These are phyloP conservation scores for Logfia minima DNA, from an alignment of 129 eudicot species.

Conservation along the genomic window DNA sequence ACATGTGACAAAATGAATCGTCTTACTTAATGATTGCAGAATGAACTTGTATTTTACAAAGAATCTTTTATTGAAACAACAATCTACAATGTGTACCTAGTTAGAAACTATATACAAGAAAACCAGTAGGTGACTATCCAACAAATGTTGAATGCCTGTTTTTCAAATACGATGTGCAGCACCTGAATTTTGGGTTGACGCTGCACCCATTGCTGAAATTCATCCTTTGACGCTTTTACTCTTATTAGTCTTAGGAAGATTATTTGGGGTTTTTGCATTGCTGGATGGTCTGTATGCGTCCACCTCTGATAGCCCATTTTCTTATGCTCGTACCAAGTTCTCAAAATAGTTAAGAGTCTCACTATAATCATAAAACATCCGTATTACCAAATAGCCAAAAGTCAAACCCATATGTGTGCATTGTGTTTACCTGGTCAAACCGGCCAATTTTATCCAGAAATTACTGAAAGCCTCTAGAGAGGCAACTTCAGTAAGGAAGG, in stretches of 20 bases:
- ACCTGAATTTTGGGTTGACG: neutral
- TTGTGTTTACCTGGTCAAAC: constrained; percentile 49
- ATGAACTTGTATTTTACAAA: neutral
- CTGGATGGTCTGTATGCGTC: neutral
- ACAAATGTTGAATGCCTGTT: neutral
- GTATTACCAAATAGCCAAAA: constrained; percentile 10
- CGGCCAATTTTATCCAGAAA: constrained; percentile 65
- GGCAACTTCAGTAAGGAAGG: constrained; percentile 29
- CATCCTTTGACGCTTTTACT: constrained; percentile 26
- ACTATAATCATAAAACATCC: constrained; percentile 3
- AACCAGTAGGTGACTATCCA: neutral
- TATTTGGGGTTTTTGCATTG: neutral
- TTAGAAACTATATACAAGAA: neutral
- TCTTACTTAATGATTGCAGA: neutral
- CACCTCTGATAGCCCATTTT: constrained; percentile 36
- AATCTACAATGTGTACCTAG: constrained; percentile 12
- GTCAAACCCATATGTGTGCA: neutral
- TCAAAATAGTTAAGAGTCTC: constrained; percentile 39
- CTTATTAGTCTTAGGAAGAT: neutral
- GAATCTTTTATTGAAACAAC: neutral
- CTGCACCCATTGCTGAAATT: neutral
- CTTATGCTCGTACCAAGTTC: constrained; percentile 38
- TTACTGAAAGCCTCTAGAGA: constrained; percentile 42
- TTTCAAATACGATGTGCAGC: neutral
- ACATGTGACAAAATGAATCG: neutral